Evolutionary conservation across 257 asterid species (phyloP).

Genomic region (Lithospermum erythrorhizon): DNA sequence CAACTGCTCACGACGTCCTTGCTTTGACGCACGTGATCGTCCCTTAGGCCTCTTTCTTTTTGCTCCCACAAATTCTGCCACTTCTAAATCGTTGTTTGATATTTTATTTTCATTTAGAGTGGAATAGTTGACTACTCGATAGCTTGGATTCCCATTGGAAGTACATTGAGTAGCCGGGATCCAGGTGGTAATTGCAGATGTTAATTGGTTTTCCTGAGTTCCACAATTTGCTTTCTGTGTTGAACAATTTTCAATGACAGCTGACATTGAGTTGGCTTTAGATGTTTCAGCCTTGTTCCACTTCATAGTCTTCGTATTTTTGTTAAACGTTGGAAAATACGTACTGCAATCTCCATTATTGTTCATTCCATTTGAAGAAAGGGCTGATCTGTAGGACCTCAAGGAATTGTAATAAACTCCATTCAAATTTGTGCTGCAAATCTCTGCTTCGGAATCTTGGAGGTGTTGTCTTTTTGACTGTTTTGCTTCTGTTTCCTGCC

Average conservation of each 20-base stretch:
- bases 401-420: conserved; percentile 35
- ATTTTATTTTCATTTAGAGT: conserved; percentile 23
- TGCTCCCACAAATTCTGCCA: conserved; percentile 34
- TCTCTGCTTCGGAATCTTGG: conserved; percentile 25
- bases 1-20: conserved; percentile 22
- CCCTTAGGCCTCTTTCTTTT: conserved; percentile 46
- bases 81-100: conserved; percentile 25
- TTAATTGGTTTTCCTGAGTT: conserved; percentile 12
- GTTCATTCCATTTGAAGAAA: conserved; percentile 20
- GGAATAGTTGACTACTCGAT: conserved; percentile 14
- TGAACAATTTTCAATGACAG: conserved; percentile 13
- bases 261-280: conserved; percentile 17
- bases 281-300: conserved; percentile 24
- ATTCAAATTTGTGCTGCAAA: conserved; percentile 26
- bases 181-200: conserved; percentile 17
- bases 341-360: conserved; percentile 19
- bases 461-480: conserved; percentile 38
- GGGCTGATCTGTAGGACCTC: conserved; percentile 29
- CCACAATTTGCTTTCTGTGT: conserved; percentile 10
- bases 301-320: conserved; percentile 59
- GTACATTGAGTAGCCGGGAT: conserved; percentile 17
- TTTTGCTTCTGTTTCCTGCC: conserved; percentile 29
- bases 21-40: conserved; percentile 36
- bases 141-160: conserved; percentile 18
- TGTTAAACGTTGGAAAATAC: conserved; percentile 40